Percentiles rank a stretch among this genome's conserved stretches.
These are phyloP conservation scores for Coelastrella sp. DNA, from an alignment of 139 green algal species.

Conservation along the genomic window DNA sequence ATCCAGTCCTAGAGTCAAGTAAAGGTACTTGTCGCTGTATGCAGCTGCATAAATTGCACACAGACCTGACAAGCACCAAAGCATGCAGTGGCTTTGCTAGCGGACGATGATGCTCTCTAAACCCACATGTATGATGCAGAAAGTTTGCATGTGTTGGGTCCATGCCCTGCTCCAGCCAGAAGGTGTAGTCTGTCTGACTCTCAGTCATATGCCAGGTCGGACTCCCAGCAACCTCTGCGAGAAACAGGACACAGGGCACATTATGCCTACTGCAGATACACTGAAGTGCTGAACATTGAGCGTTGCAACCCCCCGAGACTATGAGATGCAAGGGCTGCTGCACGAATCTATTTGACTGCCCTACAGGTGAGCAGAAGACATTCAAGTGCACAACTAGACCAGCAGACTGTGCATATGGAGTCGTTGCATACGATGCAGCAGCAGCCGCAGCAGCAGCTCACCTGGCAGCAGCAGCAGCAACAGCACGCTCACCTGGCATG, in stretches of 20 bases:
- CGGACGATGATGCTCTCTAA: no score
- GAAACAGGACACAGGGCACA: neutral
- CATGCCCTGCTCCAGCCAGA: slow-evolving; percentile 57
- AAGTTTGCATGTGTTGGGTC: slow-evolving; percentile 59
- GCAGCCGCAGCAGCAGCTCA: no score
- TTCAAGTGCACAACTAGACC: no score
- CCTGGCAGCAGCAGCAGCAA: neutral
- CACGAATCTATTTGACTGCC: no score
- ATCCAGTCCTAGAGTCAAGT: no score
- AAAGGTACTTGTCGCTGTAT: neutral
- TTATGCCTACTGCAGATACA: neutral
- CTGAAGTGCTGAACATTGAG: neutral
- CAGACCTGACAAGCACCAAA: no score
- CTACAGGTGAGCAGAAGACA: no score
- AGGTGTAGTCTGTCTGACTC: slow-evolving; percentile 41
- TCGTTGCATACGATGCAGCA: no score
- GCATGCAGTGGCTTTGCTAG: no score
- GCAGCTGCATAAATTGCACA: slow-evolving; percentile 1
- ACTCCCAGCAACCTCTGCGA: neutral
- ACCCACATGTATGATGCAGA: slow-evolving; percentile 42
- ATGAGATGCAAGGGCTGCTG: no score
- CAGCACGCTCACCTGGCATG: slow-evolving; percentile 20
- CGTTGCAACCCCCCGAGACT: no score
- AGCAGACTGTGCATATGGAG: no score
- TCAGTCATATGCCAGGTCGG: slow-evolving; percentile 23